These are phyloP conservation scores for Flaveria ramosissima DNA, from an alignment of 129 eudicot genomes.

Conservation along the genomic window DNA sequence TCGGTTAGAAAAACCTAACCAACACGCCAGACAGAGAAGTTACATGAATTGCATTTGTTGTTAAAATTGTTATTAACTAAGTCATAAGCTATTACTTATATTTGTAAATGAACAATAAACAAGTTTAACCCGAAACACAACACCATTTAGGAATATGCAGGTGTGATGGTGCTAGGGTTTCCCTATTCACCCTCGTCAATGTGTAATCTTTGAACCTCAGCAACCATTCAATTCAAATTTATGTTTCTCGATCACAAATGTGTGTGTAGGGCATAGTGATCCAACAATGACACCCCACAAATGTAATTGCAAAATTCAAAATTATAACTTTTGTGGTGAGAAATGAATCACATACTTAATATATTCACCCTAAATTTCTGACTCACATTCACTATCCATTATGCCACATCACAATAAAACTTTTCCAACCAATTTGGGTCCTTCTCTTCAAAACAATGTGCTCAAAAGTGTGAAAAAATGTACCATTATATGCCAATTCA, in stretches of 20 bases:
- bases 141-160: no score
- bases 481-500: neutral
- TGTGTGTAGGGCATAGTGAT: neutral
- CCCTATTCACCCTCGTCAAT: no score
- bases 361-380: slow-evolving; percentile 1
- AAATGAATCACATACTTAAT: slow-evolving; percentile 1
- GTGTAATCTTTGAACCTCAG: no score
- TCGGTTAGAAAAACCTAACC: no score
- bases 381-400: neutral
- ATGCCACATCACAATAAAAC: neutral
- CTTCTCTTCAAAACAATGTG: neutral
- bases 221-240: neutral
- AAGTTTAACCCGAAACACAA: no score
- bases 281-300: slow-evolving; percentile 7
- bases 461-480: neutral
- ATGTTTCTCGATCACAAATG: neutral
- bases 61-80: no score
- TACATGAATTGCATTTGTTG: no score
- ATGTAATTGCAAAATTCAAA: neutral
- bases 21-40: no score
- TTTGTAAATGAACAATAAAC: no score
- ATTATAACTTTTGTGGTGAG: slow-evolving; percentile 15
- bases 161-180: no score
- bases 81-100: no score
- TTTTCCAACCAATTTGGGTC: neutral